Conservation (phyloP, 2,329 filamentous ascomycete species). For the Alternaria triticimaculans region DNA sequence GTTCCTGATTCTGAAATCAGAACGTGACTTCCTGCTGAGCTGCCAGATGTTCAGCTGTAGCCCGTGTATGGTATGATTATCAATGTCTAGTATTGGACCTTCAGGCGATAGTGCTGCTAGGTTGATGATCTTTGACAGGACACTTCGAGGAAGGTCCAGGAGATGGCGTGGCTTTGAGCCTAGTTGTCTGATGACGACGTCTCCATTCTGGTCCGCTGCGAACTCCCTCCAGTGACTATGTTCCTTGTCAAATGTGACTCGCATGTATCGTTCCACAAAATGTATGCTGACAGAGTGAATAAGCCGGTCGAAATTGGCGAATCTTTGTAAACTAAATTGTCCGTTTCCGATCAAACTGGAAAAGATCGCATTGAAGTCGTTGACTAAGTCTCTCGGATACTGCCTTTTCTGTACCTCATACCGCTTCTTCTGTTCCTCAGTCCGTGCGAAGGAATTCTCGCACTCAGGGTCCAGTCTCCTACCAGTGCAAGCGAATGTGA, state of each 20-base stretch:
- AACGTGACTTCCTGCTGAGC: neutral
- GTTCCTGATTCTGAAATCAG: neutral
- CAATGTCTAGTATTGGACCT: neutral
- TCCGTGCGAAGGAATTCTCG: neutral
- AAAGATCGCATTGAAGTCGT: neutral
- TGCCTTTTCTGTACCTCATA: neutral
- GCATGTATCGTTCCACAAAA: neutral
- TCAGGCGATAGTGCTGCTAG: neutral
- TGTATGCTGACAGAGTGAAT: neutral
- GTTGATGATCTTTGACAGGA: neutral
- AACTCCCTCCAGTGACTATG: neutral
- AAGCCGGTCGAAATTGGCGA: neutral
- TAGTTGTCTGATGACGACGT: neutral
- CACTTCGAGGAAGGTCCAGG: neutral
- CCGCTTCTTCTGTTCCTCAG: neutral
- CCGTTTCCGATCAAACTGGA: neutral
- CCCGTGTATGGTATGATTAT: neutral
- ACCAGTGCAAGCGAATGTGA: neutral
- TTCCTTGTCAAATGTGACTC: neutral
- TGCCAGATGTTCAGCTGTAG: neutral
- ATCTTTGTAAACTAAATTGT: neutral
- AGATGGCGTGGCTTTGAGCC: neutral
- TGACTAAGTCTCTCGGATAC: neutral
- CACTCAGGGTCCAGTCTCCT: neutral
- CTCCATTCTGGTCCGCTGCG: neutral